These are phyloP conservation scores for Agrocybe chaxingu DNA, from an alignment of 768 basidiomycete species.

Conservation along the genomic window DNA sequence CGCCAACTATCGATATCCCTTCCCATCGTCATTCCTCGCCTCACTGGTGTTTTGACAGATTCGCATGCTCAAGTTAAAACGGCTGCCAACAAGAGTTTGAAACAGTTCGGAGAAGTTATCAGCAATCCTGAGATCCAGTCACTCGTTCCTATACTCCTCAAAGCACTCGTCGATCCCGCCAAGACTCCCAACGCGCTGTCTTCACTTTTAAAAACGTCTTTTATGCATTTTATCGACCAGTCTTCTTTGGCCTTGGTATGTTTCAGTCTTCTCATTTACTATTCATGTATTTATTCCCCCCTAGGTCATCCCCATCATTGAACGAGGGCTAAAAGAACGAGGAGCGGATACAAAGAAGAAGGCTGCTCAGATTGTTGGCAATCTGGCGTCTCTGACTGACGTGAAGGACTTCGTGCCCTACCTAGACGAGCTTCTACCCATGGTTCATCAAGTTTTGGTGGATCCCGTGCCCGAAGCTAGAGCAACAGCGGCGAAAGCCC, in stretches of 20 bases:
- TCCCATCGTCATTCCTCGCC: constrained; percentile 93
- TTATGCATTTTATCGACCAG: constrained; percentile 97
- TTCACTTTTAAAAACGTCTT: constrained; percentile 89
- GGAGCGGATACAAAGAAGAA: constrained; percentile 94
- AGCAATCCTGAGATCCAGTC: constrained; percentile 96
- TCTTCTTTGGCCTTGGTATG: constrained; percentile 90
- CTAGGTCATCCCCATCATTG: constrained; percentile 91
- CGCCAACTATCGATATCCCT: constrained; percentile 91
- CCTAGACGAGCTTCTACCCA: constrained; percentile 80
- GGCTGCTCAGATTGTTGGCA: constrained; percentile 97
- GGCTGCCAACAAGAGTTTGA: constrained; percentile 92
- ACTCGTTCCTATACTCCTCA: constrained; percentile 84
- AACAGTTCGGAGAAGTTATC: constrained; percentile 98
- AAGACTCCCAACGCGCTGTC: constrained; percentile 85
- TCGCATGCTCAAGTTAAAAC: constrained; percentile 94
- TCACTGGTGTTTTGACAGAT: constrained; percentile 93
- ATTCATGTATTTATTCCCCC: not conserved
- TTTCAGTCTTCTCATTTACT: not conserved
- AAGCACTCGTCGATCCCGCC: constrained; percentile 91
- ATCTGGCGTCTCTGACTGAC: constrained; percentile 86
- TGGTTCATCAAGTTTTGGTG: constrained; percentile 89
- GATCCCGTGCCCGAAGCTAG: constrained; percentile 98
- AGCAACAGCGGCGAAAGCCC: constrained; percentile 93
- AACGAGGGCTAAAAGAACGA: constrained; percentile 88
- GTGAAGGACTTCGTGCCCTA: constrained; percentile 94